Conservation (phyloP, 176 grass and related monocot genomes). For the Zoysia pacifica region DNA sequence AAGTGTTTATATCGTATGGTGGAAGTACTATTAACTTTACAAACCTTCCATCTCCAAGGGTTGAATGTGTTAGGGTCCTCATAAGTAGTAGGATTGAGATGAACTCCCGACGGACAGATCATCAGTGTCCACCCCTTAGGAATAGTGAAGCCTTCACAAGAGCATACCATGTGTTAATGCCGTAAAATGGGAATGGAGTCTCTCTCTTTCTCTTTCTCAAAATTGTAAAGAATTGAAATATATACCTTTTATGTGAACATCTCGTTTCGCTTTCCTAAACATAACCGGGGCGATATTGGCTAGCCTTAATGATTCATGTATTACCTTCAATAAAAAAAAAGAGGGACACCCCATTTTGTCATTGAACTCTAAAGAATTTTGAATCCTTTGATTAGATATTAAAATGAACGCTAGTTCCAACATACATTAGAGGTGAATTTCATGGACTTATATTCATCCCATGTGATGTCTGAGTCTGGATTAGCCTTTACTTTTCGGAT, state of each 20-base stretch:
- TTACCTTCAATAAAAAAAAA: conserved; percentile 41
- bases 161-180: background rate
- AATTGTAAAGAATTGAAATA: no score
- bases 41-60: conserved; percentile 71
- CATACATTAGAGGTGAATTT: conserved; percentile 54
- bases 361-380: no score
- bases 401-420: background rate
- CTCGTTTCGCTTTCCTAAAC: conserved; percentile 56
- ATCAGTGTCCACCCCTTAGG: conserved; percentile 61
- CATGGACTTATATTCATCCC: conserved; percentile 72
- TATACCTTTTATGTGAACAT: conserved; percentile 53
- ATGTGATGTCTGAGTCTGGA: conserved; percentile 48
- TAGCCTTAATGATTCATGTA: conserved; percentile 53
- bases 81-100: conserved; percentile 49
- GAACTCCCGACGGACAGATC: conserved; percentile 44
- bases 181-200: no score
- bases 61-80: conserved; percentile 54
- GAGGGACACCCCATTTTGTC: background rate
- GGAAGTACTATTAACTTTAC: background rate
- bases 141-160: conserved; percentile 1
- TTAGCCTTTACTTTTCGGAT: conserved; percentile 35
- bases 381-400: no score
- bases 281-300: conserved; percentile 50
- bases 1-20: no score
- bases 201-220: no score